Evolutionary conservation across 2,329 filamentous ascomycete species (phyloP).

Genomic region (Cercospora nicotianae): DNA sequence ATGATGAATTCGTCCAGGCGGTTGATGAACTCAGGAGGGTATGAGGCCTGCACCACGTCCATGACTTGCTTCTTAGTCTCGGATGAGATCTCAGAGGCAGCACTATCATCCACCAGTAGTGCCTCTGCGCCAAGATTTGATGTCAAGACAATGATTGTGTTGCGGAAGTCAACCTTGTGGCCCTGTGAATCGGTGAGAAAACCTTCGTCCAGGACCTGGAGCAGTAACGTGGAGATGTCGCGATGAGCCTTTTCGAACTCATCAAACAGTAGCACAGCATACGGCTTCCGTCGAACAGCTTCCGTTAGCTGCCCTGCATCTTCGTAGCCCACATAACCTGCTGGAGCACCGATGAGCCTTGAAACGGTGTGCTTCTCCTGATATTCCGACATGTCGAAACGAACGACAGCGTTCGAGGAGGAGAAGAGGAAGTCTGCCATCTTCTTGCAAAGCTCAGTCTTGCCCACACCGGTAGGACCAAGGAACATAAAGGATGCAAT

Average conservation of each 20-base stretch:
- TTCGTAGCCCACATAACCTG: slow-evolving; percentile 94
- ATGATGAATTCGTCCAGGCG: slow-evolving; percentile 95
- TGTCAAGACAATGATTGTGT: slow-evolving; percentile 93
- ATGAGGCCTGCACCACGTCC: slow-evolving; percentile 72
- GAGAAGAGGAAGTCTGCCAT: slow-evolving; percentile 91
- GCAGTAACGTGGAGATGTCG: slow-evolving; percentile 85
- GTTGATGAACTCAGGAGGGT: slow-evolving; percentile 94
- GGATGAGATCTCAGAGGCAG: slow-evolving; percentile 57
- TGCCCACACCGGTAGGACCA: slow-evolving; percentile 92
- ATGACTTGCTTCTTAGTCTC: slow-evolving; percentile 78
- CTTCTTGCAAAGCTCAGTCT: slow-evolving; percentile 96
- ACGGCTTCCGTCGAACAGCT: slow-evolving; percentile 90
- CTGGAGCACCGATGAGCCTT: slow-evolving; percentile 85
- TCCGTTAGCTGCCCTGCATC: slow-evolving; percentile 96
- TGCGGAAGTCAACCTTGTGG: slow-evolving; percentile 94
- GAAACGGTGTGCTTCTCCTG: slow-evolving; percentile 97
- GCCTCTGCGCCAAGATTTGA: slow-evolving; percentile 94
- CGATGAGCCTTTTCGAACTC: slow-evolving; percentile 98
- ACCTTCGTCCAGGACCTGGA: slow-evolving; percentile 94
- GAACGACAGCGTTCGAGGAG: slow-evolving; percentile 82
- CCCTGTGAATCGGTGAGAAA: slow-evolving; percentile 94
- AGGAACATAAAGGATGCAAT: slow-evolving; percentile 97
- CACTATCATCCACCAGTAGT: slow-evolving; percentile 60
- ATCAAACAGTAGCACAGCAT: slow-evolving; percentile 91
- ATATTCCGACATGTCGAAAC: slow-evolving; percentile 98